phyloP scores from a whole-genome alignment of 1,139 yeast genomes.

The Geotrichum citri-aurantii region DNA sequence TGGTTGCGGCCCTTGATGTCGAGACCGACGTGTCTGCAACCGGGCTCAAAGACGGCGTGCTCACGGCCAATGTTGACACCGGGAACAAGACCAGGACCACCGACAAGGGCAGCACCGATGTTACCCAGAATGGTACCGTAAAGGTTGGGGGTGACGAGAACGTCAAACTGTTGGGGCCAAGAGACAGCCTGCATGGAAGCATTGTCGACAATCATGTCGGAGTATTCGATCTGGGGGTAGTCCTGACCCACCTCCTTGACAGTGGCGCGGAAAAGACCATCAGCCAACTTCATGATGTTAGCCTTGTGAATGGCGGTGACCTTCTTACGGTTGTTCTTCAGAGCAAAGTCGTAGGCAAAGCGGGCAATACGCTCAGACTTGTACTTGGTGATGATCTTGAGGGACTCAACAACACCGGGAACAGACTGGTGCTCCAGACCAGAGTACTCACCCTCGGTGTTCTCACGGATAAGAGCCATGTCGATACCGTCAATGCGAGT shows the following conservation, averaged over 20 bases:
- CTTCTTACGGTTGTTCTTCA: constrained; percentile 81
- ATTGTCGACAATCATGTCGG: constrained; percentile 95
- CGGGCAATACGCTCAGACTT: constrained; percentile 97
- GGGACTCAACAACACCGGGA: constrained; percentile 96
- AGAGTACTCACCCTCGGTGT: constrained; percentile 97
- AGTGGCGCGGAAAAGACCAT: constrained; percentile 94
- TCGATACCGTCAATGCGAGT: constrained; percentile 85
- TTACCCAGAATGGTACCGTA: constrained; percentile 96
- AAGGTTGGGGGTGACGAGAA: constrained; percentile 94
- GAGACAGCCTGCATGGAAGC: constrained; percentile 99
- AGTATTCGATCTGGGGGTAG: constrained; percentile 78
- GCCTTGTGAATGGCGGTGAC: constrained; percentile 99
- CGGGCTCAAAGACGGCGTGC: constrained; percentile 97
- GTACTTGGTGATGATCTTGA: constrained; percentile 89
- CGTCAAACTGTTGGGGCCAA: constrained; percentile 96
- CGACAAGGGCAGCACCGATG: constrained; percentile 97
- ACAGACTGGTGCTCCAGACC: constrained; percentile 97
- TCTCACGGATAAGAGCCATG: constrained; percentile 93
- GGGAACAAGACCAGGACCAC: constrained; percentile 98
- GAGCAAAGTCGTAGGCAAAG: constrained; percentile 94
- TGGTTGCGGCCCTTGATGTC: constrained; percentile 91
- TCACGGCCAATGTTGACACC: constrained; percentile 98
- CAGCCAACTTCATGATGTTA: constrained; percentile 97
- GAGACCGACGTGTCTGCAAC: constrained; percentile 98
- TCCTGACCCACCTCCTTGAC: constrained; percentile 86